phyloP scores from a whole-genome alignment of 257 asterid genomes.

The Coffea eugenioides region DNA sequence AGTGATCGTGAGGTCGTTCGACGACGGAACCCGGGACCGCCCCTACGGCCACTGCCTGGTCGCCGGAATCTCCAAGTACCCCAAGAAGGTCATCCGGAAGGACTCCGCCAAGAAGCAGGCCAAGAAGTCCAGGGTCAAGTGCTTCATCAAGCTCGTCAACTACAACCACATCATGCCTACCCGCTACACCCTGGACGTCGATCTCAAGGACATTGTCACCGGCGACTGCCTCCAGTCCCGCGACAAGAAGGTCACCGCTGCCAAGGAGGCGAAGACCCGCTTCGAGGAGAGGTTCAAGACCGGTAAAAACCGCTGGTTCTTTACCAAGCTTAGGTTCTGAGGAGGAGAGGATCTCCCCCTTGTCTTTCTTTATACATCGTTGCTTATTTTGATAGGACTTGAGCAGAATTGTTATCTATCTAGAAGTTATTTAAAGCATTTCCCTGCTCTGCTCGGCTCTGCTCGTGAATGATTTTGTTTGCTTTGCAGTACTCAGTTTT shows the following conservation, averaged over 20 bases:
- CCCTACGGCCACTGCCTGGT: slow-evolving; percentile 43
- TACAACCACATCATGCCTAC: slow-evolving; percentile 48
- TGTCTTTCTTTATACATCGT: neutral
- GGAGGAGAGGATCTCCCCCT: neutral
- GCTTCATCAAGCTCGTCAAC: slow-evolving; percentile 37
- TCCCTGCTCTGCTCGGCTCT: too few species aligned
- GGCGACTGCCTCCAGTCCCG: slow-evolving; percentile 29
- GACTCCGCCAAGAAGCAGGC: slow-evolving; percentile 47
- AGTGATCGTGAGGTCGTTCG: slow-evolving; percentile 34
- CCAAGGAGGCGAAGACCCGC: slow-evolving; percentile 30
- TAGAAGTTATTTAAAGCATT: neutral
- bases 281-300: slow-evolving; percentile 45
- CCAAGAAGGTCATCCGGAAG: slow-evolving; percentile 37
- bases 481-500: neutral
- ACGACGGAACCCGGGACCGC: slow-evolving; percentile 44
- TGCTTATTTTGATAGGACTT: neutral
- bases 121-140: slow-evolving; percentile 41
- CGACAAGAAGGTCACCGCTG: slow-evolving; percentile 35
- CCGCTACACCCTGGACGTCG: slow-evolving; percentile 42
- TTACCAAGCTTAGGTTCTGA: slow-evolving; percentile 43
- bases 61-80: slow-evolving; percentile 35
- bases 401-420: neutral
- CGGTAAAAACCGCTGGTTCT: slow-evolving; percentile 47
- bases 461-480: neutral
- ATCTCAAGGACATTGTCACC: slow-evolving; percentile 30